Evolutionary conservation across 2,329 filamentous ascomycete species (phyloP).

Genomic region (Didymellaceae sp.): DNA sequence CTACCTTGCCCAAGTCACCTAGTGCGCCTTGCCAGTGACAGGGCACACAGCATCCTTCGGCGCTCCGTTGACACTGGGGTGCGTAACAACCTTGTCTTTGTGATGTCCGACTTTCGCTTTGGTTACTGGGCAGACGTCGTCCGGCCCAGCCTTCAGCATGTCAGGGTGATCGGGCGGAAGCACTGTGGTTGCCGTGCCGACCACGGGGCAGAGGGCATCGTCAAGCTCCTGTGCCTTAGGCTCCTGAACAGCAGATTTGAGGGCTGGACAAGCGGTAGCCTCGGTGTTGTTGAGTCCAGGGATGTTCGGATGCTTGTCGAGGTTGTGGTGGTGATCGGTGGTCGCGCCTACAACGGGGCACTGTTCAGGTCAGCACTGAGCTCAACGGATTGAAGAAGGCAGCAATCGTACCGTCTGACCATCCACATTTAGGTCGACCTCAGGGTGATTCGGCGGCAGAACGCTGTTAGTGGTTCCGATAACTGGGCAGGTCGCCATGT

Average conservation of each 20-base stretch:
- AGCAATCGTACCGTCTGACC: constrained; percentile 40
- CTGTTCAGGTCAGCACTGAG: constrained; percentile 20
- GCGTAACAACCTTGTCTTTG: constrained; percentile 50
- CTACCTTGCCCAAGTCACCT: too few relatives aligned
- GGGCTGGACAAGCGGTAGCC: constrained; percentile 51
- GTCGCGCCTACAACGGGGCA: constrained; percentile 56
- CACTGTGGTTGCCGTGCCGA: constrained; percentile 51
- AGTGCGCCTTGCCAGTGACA: constrained; percentile 47
- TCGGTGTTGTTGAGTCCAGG: constrained; percentile 32
- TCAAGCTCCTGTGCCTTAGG: constrained; percentile 49
- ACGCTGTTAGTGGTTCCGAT: constrained; percentile 53
- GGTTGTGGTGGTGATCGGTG: constrained; percentile 54
- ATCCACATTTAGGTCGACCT: constrained; percentile 47
- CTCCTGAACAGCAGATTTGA: constrained; percentile 48
- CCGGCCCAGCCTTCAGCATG: constrained; percentile 47
- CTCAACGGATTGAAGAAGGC: not conserved
- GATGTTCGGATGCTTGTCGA: constrained; percentile 51
- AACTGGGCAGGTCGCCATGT: constrained; percentile 43
- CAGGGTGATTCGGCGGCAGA: constrained; percentile 54
- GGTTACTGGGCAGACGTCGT: constrained; percentile 53
- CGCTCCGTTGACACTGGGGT: constrained; percentile 50
- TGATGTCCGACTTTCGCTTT: constrained; percentile 54
- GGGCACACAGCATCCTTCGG: constrained; percentile 51
- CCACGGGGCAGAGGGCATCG: constrained; percentile 53
- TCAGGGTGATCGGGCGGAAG: constrained; percentile 53